Evolutionary conservation across 306 rosid species (phyloP).

Genomic region (Purshia tridentata): DNA sequence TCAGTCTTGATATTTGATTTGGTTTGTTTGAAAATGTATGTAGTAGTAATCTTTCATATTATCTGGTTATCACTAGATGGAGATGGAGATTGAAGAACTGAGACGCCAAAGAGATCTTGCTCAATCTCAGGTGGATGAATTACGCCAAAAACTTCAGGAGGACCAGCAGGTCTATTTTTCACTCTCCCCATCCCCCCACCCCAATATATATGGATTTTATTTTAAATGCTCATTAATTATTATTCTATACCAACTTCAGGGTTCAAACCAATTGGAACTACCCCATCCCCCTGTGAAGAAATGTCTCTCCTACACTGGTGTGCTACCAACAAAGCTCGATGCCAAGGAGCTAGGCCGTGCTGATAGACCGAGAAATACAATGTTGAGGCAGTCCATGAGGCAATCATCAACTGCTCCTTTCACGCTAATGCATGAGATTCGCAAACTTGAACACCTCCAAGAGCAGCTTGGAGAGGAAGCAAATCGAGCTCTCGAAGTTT

Average conservation of each 20-base stretch:
- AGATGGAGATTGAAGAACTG: constrained; percentile 93
- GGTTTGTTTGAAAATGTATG: constrained; percentile 10
- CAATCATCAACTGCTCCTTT: constrained; percentile 96
- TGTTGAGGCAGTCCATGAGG: constrained; percentile 86
- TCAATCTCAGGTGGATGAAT: constrained; percentile 77
- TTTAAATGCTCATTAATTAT: constrained; percentile 15
- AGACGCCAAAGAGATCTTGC: constrained; percentile 88
- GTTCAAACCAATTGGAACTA: constrained; percentile 51
- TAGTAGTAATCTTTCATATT: constrained; percentile 15
- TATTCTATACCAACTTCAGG: constrained; percentile 37
- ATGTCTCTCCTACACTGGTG: constrained; percentile 83
- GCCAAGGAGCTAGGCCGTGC: constrained; percentile 46
- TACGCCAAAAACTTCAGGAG: constrained; percentile 72
- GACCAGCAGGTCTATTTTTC: constrained; percentile 63
- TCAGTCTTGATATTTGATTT: neutral
- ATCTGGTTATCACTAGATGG: constrained; percentile 61
- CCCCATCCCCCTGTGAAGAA: constrained; percentile 69
- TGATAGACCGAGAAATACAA: constrained; percentile 55
- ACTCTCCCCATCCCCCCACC: neutral
- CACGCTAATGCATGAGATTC: constrained; percentile 96
- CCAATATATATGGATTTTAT: neutral
- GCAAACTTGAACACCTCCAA: constrained; percentile 98
- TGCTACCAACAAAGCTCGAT: constrained; percentile 46
- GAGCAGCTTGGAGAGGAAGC: constrained; percentile 99
- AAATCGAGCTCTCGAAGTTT: constrained; percentile 87